Evolutionary conservation across 2,329 filamentous ascomycete genomes (phyloP), one percentile per base, ranked within the genome.

Genomic region (Clathrospora elynae): DNA sequence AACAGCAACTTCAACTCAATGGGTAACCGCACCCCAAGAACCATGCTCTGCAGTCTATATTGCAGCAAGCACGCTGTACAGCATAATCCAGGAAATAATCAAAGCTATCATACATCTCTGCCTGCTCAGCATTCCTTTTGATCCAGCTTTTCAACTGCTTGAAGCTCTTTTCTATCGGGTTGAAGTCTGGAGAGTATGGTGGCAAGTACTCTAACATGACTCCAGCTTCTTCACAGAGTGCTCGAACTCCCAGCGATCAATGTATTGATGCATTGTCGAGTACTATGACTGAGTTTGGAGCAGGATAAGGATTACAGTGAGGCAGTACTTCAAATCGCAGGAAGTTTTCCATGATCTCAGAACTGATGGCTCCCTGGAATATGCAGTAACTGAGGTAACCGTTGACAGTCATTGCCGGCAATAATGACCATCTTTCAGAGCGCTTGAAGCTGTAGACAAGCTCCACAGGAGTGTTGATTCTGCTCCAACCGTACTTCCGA

Each of bases 401-500:
- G 10, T 53, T 17, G 3, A 45, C 17, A 3, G 39, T 44, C 31
- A 51, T 38, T 6, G 46, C 49, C 30, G 37, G 49, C 29, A 49
- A 16, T 10, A 52, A 13, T 19, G 23, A 25, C 45, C 32, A 39
- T 14, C 33, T 24, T 26, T 34, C 33, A 9, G 40, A 37, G 2
- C 20, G 19, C 14, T 33, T 37, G 7, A 42, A 17, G 17, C n/a
- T 19, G 12, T 46, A 42, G 10, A 9, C 12, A 1, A 42, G 14
- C 22, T 33, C 16, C 10, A 42, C 43, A 1, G 37, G 18, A 6
- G 5, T 1, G 7, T 16, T 12, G 31, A 51, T 24, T 29, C 35
- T 41, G 24, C 19, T 10, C 35, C 18, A 51, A 11, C 39, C 33
- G 28, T 48, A 45, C 19, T 53, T 50, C 14, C 47, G 23, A 33